Conservation (phyloP, 2,329 filamentous ascomycete species). For the Lachnellula subtilissima region DNA sequence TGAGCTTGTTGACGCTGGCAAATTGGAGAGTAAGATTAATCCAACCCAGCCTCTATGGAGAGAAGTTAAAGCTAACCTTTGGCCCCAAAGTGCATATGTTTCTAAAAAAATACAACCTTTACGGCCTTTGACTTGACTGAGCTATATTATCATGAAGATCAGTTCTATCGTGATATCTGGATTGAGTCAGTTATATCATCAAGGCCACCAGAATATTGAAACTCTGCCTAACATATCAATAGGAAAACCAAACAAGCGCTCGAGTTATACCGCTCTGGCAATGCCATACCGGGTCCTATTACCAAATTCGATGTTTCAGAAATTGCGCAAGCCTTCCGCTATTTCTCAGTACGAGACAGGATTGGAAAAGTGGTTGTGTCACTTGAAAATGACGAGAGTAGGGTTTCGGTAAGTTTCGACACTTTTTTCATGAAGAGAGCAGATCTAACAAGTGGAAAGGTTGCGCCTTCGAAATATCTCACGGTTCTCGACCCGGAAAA, state of each 20-base stretch:
- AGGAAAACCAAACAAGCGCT: not conserved
- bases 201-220: not conserved
- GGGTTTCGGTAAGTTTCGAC: not conserved
- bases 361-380: constrained; percentile 12
- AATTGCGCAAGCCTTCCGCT: constrained; percentile 5
- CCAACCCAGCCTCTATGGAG: too few relatives aligned
- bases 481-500: constrained; percentile 3
- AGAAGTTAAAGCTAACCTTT: too few relatives aligned
- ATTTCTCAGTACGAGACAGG: constrained; percentile 9
- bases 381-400: constrained; percentile 1
- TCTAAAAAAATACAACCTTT: constrained; percentile 19
- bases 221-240: not conserved
- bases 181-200: not conserved
- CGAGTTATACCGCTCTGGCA: constrained; percentile 1
- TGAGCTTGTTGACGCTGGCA: constrained; percentile 21
- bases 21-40: not conserved
- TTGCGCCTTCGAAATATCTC: constrained; percentile 1
- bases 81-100: constrained; percentile 28
- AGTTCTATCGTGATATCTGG: constrained; percentile 1
- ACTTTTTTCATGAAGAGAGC: too few relatives aligned
- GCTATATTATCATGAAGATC: constrained; percentile 2
- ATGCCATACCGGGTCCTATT: constrained; percentile 4
- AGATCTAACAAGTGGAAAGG: not conserved
- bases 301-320: constrained; percentile 8
- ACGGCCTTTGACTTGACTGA: constrained; percentile 20